Percentiles rank a stretch among this genome's conserved stretches.
Evolutionary conservation across 2,329 filamentous ascomycete species (phyloP).

Genomic region (Tolypocladium inflatum): DNA sequence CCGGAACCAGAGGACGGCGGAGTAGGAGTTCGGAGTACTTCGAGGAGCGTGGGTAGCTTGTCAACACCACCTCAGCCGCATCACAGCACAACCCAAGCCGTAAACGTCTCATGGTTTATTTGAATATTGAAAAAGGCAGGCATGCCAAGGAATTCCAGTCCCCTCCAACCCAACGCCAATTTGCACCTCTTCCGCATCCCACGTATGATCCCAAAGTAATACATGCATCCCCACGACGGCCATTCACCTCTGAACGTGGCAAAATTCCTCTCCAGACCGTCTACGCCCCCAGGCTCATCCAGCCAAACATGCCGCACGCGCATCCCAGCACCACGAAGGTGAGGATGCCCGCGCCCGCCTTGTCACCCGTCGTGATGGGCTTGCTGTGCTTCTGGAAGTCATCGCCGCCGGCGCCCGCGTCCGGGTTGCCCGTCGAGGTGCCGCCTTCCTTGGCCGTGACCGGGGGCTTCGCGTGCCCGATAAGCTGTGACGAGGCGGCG

Average conservation of each 20-base stretch:
- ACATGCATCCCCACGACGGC: neutral
- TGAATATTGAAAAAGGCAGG: neutral
- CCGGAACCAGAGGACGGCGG: no score
- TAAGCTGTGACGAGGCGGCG: slow-evolving; percentile 43
- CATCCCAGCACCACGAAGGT: slow-evolving; percentile 34
- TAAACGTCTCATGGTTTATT: neutral
- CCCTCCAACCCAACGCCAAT: neutral
- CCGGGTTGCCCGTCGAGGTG: slow-evolving; percentile 34
- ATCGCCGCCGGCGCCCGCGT: slow-evolving; percentile 29
- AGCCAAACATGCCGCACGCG: slow-evolving; percentile 31
- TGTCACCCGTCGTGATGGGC: slow-evolving; percentile 33
- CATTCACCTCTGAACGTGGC: neutral
- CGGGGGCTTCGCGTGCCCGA: slow-evolving; percentile 28
- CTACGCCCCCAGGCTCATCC: slow-evolving; percentile 35
- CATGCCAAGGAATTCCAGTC: neutral
- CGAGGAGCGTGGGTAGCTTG: no score
- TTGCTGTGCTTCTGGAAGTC: slow-evolving; percentile 19
- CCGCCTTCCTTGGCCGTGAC: slow-evolving; percentile 41
- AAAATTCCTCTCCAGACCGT: neutral
- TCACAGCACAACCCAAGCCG: no score
- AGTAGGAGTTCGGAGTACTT: no score
- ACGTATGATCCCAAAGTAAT: no score
- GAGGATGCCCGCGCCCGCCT: slow-evolving; percentile 37
- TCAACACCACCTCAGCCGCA: no score
- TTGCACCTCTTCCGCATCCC: neutral